Percentiles rank a stretch among this genome's conserved stretches.
These are phyloP conservation scores for Rhizophagus sp. DNA, from an alignment of 192 early-diverging fungal species.

Conservation along the genomic window DNA sequence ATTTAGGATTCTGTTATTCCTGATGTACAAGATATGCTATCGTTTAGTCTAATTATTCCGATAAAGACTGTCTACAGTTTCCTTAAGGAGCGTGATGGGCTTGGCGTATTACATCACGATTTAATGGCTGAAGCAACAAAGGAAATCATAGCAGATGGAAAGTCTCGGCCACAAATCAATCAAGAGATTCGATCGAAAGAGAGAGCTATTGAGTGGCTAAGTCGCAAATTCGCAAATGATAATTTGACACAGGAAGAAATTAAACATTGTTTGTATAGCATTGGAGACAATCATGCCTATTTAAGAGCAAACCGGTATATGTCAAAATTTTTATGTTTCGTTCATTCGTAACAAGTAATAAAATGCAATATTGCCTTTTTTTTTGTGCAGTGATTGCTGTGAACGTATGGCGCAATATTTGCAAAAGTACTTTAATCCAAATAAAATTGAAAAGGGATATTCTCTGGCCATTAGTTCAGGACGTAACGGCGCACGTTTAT, in stretches of 20 bases:
- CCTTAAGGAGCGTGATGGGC: conserved; percentile 64
- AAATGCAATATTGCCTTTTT: neutral
- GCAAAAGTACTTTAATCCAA: conserved; percentile 67
- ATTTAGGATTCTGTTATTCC: conserved; percentile 66
- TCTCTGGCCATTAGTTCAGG: conserved; percentile 87
- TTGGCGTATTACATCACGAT: conserved; percentile 78
- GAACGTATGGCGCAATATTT: conserved; percentile 86
- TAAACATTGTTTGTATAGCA: conserved; percentile 87
- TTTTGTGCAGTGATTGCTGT: conserved; percentile 80
- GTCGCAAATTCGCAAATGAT: conserved; percentile 65
- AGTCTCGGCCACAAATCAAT: conserved; percentile 68
- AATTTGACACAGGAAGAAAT: conserved; percentile 70
- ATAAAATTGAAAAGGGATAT: conserved; percentile 55
- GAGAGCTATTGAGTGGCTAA: conserved; percentile 83
- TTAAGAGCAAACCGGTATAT: conserved; percentile 74
- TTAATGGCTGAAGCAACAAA: conserved; percentile 71
- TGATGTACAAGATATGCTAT: conserved; percentile 77
- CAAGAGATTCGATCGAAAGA: conserved; percentile 90
- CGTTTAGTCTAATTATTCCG: conserved; percentile 76
- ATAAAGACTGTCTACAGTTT: conserved; percentile 90
- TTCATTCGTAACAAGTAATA: neutral
- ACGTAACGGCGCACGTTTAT: conserved; percentile 80
- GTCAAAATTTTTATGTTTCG: neutral
- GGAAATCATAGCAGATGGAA: conserved; percentile 71
- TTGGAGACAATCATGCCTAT: conserved; percentile 98